Evolutionary conservation across 306 rosid genomes (phyloP), one percentile per base, ranked within the genome.

Genomic region (Chamaecrista fasciculata): DNA sequence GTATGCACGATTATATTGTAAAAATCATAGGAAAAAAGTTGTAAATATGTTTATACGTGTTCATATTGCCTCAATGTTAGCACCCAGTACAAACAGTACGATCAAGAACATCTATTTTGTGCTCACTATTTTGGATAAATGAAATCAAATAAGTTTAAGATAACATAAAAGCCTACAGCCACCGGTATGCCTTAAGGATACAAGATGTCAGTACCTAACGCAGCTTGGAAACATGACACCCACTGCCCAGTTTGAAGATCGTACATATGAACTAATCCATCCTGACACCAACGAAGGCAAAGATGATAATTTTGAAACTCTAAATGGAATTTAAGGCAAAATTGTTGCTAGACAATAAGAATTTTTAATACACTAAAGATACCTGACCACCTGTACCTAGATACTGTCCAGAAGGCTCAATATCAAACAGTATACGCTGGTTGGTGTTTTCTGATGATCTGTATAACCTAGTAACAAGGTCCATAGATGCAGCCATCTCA

Each of bases 361-460:
- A 69, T 66, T 40, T 20, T 63, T 43, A 57, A 64, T 77, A 33
- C 34, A 69, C 69, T 69, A 24, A 40, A 61, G 31, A 52, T 82
- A 90, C 98, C 99, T 94, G 99, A 69, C 99, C 99, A 57, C 99
- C 99, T 2, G 99, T 86, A 69, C 92, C 90, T 71, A 94, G 99
- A 82, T 86, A 76, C 78, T 53, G 84, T 37, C 97, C 97, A 26
- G 78, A 86, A 71, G 96, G 96, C 81, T 91, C 99, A 67, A 91
- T 81, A 84, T 94, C 99, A 76, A 94, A 91, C 67, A 74, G 72
- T 83, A 94, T 91, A 52, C 96, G 78, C 83, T 94, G 97, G 78
- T 94, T 94, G 84, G 99, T 94, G 80, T 69, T 46, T 82, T 85
- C 96, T 1, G 97, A 83, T 25, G 96, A 88, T 72, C 97, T 84